Base-by-base conservation (phyloP, 176 grass and related monocot species). In the Aegilops tauschii region DNA sequence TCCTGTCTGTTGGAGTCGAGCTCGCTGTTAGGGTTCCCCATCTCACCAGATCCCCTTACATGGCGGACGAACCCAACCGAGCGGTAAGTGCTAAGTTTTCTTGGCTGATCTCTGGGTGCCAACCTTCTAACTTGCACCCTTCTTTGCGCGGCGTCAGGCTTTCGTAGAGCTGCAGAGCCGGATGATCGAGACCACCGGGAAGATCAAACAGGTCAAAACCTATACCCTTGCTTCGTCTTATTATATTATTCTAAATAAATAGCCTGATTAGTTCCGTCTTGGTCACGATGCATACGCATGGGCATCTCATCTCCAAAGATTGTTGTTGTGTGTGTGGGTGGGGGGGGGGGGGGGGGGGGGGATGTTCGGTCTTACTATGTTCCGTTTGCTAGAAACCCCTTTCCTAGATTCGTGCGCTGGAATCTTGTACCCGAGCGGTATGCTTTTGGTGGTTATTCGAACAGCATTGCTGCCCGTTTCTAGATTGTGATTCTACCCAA, bases 121-220 rank as follows among this genome's bases (percentile, higher is more conserved):
- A 20, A 14, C 16, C 28, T 72, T 70, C 44, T 59, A 65, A 45
- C 8, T 79, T 61, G 45, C 1, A 52, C 20, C 47, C 47, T 56
- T 77, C n/a, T 65, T 75, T 76, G 28, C 8, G 20, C 6, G 6
- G 56, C 18, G 11, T 42, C 65, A 98, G 95, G 95, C 95, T 42
- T 98, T 98, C 87, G 8, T 95, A 72, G 95, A 98, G 90, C 86
- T 98, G 59, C 95, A 98, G 90, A 75, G 81, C 34, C 86, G 90
- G 50, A 71, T 98, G 86, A 67, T 95, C 64, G 95, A 98, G 76
- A 84, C 81, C 9, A 93, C 93, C 31, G 91, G 85, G 16, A 98
- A 98, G 78, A 83, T 95, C 54, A 98, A 98, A 85, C 95, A 98
- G 89, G 95, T 95, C 52, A 21, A 17, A 35, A 14, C 76, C 39